Evolutionary conservation across 2,329 filamentous ascomycete genomes (phyloP).

Genomic region (Fusarium albidum): DNA sequence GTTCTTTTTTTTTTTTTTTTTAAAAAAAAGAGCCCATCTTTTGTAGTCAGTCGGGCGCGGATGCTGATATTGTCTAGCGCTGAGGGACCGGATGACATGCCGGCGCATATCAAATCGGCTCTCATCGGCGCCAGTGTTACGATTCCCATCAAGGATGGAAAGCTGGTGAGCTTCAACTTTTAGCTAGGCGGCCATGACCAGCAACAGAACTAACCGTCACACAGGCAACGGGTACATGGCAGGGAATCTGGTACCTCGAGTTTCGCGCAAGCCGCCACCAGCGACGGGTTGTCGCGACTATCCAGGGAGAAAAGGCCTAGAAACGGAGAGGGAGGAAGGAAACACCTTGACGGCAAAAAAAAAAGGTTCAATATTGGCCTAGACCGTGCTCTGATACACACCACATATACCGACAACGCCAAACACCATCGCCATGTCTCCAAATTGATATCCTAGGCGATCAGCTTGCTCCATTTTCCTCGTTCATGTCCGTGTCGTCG

Average conservation of each 20-base stretch:
- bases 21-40: too few relatives aligned
- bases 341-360: conserved; percentile 12
- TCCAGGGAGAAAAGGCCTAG: conserved; percentile 80
- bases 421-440: conserved; percentile 48
- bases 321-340: conserved; percentile 4
- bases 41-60: neutral
- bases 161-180: conserved; percentile 62
- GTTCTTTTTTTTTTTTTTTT: too few relatives aligned
- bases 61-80: conserved; percentile 56
- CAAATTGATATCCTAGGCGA: conserved; percentile 31
- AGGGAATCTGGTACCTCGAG: conserved; percentile 94
- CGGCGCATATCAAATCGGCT: conserved; percentile 94
- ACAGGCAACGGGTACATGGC: conserved; percentile 75
- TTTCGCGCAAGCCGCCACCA: conserved; percentile 81
- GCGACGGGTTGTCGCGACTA: conserved; percentile 87
- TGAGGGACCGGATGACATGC: conserved; percentile 95
- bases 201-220: conserved; percentile 7
- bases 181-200: neutral
- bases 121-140: conserved; percentile 89
- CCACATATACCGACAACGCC: conserved; percentile 40
- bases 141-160: conserved; percentile 89
- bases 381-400: conserved; percentile 19
- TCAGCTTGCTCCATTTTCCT: conserved; percentile 51
- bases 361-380: conserved; percentile 27
- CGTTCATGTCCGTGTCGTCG: conserved; percentile 69